phyloP scores from a whole-genome alignment of 163 green algal species.

The Chlamydomonas reinhardtii region DNA sequence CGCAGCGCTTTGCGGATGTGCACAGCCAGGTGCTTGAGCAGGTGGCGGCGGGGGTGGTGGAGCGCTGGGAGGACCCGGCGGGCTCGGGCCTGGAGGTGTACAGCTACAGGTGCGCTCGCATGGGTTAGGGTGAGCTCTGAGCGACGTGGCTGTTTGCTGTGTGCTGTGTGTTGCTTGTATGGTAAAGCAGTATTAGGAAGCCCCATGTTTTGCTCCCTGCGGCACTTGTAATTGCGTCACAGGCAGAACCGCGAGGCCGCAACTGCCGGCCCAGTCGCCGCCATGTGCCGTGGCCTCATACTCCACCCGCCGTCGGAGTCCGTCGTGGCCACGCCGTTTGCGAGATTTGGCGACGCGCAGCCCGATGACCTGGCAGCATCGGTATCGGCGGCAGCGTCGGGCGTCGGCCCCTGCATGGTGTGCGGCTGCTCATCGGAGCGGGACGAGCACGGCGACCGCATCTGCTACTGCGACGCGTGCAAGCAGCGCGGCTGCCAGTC shows the following conservation, averaged over 20 bases:
- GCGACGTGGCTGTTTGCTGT: too few species aligned
- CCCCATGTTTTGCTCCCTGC: too few species aligned
- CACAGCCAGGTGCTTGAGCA: conserved; percentile 30
- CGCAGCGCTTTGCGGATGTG: conserved; percentile 48
- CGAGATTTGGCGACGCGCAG: conserved; percentile 23
- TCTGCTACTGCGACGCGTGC: background rate
- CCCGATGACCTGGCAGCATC: background rate
- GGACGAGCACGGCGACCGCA: background rate
- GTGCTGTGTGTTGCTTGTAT: too few species aligned
- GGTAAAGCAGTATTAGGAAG: too few species aligned
- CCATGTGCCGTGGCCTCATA: conserved; percentile 51
- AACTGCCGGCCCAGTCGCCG: background rate
- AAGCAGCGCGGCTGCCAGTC: background rate
- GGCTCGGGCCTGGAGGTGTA: conserved; percentile 49
- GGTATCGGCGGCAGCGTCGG: background rate
- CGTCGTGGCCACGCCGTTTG: conserved; percentile 54
- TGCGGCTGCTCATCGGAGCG: background rate
- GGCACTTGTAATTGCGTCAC: too few species aligned
- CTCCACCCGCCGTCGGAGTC: conserved; percentile 49
- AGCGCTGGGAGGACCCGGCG: conserved; percentile 11
- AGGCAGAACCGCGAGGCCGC: background rate
- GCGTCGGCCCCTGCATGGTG: background rate
- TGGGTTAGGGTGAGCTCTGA: too few species aligned
- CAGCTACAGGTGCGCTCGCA: conserved; percentile 22
- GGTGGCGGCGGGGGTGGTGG: conserved; percentile 30